phyloP scores from a whole-genome alignment of 306 rosid species.

The Carpinus viminea region DNA sequence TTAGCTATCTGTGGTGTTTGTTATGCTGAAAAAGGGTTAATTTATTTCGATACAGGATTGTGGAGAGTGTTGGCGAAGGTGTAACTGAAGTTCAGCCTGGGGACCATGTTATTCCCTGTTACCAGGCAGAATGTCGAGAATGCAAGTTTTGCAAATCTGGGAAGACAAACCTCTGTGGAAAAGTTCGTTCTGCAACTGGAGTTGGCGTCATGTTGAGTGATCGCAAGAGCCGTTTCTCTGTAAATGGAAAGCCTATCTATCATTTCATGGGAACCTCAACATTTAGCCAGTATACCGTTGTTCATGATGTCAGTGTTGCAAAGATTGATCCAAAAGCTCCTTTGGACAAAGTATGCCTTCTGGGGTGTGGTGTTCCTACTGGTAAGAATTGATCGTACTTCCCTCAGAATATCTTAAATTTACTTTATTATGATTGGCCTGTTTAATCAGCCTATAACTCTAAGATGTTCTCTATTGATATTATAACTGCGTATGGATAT shows the following conservation, averaged over 20 bases:
- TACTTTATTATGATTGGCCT: not conserved
- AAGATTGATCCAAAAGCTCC: conserved; percentile 85
- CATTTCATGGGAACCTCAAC: conserved; percentile 99
- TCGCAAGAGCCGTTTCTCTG: conserved; percentile 75
- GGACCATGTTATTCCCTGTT: conserved; percentile 94
- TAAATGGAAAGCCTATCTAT: conserved; percentile 78
- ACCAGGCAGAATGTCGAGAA: conserved; percentile 93
- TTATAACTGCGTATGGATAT: not conserved
- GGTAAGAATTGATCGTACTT: conserved; percentile 32
- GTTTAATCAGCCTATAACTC: not conserved
- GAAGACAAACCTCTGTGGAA: conserved; percentile 94
- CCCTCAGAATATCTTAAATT: not conserved
- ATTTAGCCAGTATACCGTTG: conserved; percentile 92
- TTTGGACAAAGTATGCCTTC: conserved; percentile 89
- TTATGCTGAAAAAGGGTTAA: conserved; percentile 1
- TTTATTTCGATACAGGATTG: conserved; percentile 54
- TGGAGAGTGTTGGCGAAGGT: conserved; percentile 95
- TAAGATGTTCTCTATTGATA: not conserved
- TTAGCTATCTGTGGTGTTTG: not conserved
- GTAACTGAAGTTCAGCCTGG: conserved; percentile 81
- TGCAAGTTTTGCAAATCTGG: conserved; percentile 98
- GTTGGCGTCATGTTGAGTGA: conserved; percentile 89
- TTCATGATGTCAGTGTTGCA: conserved; percentile 94
- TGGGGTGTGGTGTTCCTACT: conserved; percentile 91
- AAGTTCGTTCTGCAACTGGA: conserved; percentile 88